Base-by-base conservation (phyloP, 306 rosid genomes). In the Cicer chorassanicum region DNA sequence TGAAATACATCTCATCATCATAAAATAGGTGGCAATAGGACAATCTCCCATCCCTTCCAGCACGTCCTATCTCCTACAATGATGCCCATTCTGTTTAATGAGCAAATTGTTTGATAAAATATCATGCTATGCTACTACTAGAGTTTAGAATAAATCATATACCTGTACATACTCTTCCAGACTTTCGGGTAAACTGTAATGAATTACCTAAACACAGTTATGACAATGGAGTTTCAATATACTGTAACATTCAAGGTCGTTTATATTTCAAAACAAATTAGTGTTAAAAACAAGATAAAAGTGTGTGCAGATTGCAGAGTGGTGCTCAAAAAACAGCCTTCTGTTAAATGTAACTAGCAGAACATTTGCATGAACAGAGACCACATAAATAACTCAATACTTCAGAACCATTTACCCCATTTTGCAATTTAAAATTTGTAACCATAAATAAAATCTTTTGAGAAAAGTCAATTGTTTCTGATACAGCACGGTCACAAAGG, bases 81-180 rank as follows among this genome's bases (percentile, higher is more conserved):
- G 41, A 56, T 45, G 41, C 48, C 40, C 41, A 81, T 75, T 78
- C 53, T 65, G 63, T 55, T 55, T 39, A 65, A 68, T 62, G 65
- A 73, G 50, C 1, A 73, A 68, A 80, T 43, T 51, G 70, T 54
- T 70, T 2, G 61, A 84, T 74, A 56, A 73, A 70, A 43, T 50
- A 70, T 69, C 61, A 56, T 65, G 43, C 19, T 61, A 19, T 51
- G 54, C 70, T 21, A 38, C 60, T 54, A 77, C 43, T 19, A 34
- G 40, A 65, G 41, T 59, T 61, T 29, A 67, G 69, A 78, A 77
- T 66, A 72, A 82, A 74, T 55, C 41, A 59, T 84, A 14, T 42
- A 93, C 97, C 92, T 93, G 98, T 62, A 93, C 97, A 85, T 93
- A 93, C 79, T 83, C 96, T 87, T 93, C 98, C 80, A 90, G 83